These are phyloP conservation scores for Diaporthe velutina DNA, from an alignment of 2,329 filamentous ascomycete genomes.

Conservation along the genomic window DNA sequence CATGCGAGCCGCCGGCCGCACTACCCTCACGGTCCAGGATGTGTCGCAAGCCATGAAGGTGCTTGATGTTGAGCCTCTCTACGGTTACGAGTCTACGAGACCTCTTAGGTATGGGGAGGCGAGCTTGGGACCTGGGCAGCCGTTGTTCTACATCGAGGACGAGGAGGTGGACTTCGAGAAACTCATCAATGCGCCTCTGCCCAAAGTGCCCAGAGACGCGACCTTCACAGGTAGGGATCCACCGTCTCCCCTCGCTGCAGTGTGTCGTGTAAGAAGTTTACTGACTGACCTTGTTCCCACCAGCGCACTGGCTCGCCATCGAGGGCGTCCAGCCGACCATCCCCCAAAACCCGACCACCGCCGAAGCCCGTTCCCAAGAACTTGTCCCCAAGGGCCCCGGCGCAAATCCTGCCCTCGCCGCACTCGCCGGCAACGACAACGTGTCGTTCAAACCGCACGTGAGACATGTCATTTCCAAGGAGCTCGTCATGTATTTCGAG, in stretches of 20 bases:
- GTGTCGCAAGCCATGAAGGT: constrained; percentile 87
- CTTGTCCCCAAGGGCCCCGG: constrained; percentile 90
- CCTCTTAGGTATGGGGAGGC: constrained; percentile 94
- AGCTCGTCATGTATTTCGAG: constrained; percentile 96
- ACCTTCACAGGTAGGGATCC: constrained; percentile 81
- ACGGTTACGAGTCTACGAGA: constrained; percentile 94
- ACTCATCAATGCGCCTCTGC: constrained; percentile 94
- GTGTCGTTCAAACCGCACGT: constrained; percentile 89
- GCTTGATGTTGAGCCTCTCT: constrained; percentile 93
- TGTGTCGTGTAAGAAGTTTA: constrained; percentile 29
- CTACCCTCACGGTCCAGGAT: constrained; percentile 89
- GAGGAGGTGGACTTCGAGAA: constrained; percentile 99
- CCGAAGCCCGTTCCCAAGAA: constrained; percentile 86
- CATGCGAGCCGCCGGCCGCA: constrained; percentile 92
- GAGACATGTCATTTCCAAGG: constrained; percentile 96
- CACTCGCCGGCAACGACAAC: constrained; percentile 86
- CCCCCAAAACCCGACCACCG: constrained; percentile 92
- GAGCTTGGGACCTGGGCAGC: constrained; percentile 91
- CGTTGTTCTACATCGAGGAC: constrained; percentile 96
- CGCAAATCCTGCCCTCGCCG: constrained; percentile 86
- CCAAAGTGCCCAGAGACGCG: constrained; percentile 93
- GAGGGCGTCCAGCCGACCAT: constrained; percentile 98
- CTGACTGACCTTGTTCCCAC: constrained; percentile 40
- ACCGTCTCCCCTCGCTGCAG: neutral
- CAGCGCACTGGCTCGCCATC: constrained; percentile 96